Base-by-base conservation (phyloP, 2,329 filamentous ascomycete species). In the Leptosphaerulina australis region DNA sequence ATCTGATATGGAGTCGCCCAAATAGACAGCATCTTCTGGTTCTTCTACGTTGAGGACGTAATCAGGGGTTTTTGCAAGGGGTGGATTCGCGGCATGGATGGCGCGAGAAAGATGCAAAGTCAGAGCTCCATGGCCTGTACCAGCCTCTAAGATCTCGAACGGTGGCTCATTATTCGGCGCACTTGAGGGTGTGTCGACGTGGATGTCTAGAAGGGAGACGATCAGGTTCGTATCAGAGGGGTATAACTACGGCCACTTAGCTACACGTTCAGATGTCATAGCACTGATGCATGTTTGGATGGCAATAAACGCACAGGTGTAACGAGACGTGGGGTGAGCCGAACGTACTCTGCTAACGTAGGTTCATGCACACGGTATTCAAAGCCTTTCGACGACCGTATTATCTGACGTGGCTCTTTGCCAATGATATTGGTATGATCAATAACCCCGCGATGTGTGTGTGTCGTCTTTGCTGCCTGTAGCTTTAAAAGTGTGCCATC, bases 41-140 rank as follows among this genome's bases (percentile, higher is more conserved):
- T 67, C 60, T 15, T 68, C 61, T 33, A 59, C 50, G 20, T 56
- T 49, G 3, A 53, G 38, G 9, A 44, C 41, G 37, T 60, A 53
- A 0, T 55, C 38, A 5, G 60, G 53, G 1, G 48, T 31, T 11
- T 70, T 63, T 0, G 80, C 79, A 5, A 81, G 74, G 3, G 77
- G 72, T 2, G 82, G 74, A 63, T 92, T 92, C 14, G 84, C 87
- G 34, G 83, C 88, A 66, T 92, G 87, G 35, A 94, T 83, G 2
- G 88, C 88, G 43, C 88, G 82, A 22, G 88, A 85, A 17, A 94
- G 78, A 64, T 92, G 83, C 4, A 94, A 73, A 0, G 89, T 93
- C 50, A 94, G 73, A 25, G 87, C 86, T 50, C 90, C 90, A 77
- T 92, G 88, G n/a, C 90, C 90, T 3, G 90, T 94, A 12, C 90